Evolutionary conservation across 768 basidiomycete species (phyloP), one percentile per base, ranked within the genome.

Genomic region (Pisolithus microcarpus): DNA sequence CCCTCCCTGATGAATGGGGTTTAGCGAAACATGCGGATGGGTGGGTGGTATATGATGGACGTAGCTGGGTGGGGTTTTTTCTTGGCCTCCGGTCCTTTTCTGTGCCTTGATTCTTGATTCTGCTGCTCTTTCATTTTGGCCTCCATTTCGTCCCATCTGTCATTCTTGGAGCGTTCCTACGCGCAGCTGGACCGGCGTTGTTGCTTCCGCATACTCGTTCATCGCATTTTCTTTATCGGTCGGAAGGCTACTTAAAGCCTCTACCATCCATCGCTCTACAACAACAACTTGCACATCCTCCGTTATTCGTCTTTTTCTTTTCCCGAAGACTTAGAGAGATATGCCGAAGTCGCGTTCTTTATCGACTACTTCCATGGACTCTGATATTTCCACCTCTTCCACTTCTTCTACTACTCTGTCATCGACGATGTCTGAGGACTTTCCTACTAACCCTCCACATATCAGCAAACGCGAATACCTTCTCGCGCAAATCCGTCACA

Each of bases 401-500:
- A 23, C 21, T 23, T 65, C 66, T 38, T 69, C 72, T 43, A 70
- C 72, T 58, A 71, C 72, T 56, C 64, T 75, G 31, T 70, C 66
- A 0, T 66, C 67, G 26, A 60, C 57, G 15, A 48, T 53, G 16
- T 49, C 54, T 5, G 26, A 43, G 39, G 52, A 56, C 65, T 57
- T 65, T 63, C 55, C 63, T 19, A 56, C 63, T 19, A 56, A 61
- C 7, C 45, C 61, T 38, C 61, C 66, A 38, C 55, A 56, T 48
- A 43, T 70, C 58, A 92, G 89, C 62, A 91, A 91, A 72, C 81
- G 88, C 52, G 90, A 91, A 61, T 90, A 90, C 62, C 74, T 92
- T 16, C 78, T 91, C 23, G 86, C 87, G 5, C 87, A 91, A 63
- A 84, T 92, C 56, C 78, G 84, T 49, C 89, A 92, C 70, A 92